Evolutionary conservation across 176 grass and related monocot species (phyloP).

Genomic region (Cenchrus purpureus): DNA sequence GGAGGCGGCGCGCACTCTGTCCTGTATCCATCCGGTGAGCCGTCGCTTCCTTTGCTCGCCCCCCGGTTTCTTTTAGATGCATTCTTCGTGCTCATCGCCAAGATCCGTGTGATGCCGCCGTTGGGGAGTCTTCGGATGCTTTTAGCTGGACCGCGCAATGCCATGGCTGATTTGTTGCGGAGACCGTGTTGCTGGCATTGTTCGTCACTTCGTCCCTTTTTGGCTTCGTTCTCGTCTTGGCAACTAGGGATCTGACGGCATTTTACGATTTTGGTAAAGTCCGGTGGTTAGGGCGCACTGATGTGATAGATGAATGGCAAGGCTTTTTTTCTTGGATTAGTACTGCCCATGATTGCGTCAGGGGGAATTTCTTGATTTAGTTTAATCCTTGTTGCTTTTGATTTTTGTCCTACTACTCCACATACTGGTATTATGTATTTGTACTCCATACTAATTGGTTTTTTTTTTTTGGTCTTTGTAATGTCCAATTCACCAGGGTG

Average conservation of each 20-base stretch:
- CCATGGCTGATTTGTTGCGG: not conserved
- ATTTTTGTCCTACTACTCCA: not conserved
- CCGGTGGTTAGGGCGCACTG: constrained; percentile 32
- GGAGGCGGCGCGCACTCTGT: not conserved
- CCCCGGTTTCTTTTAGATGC: not conserved
- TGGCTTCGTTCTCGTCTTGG: not conserved
- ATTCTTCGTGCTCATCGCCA: not conserved
- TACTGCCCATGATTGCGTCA: constrained; percentile 21
- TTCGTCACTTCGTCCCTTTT: not conserved
- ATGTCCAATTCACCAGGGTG: constrained; percentile 27
- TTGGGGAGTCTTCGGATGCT: not conserved
- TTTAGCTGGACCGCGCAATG: not conserved
- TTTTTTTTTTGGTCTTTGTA: not conserved
- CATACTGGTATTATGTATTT: too few species aligned
- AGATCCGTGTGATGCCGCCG: not conserved
- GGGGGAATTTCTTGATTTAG: constrained; percentile 22
- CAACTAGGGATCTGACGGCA: constrained; percentile 21
- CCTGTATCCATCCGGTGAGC: constrained; percentile 32
- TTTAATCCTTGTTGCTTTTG: not conserved
- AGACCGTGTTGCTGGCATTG: not conserved
- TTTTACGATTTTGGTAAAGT: constrained; percentile 26
- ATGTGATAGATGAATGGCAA: constrained; percentile 22
- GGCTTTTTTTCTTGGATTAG: not conserved
- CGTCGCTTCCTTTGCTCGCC: not conserved
- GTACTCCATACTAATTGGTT: not conserved